phyloP scores from a whole-genome alignment of 1,284 basidiomycete genomes.

The Rhodotorula sp. region DNA sequence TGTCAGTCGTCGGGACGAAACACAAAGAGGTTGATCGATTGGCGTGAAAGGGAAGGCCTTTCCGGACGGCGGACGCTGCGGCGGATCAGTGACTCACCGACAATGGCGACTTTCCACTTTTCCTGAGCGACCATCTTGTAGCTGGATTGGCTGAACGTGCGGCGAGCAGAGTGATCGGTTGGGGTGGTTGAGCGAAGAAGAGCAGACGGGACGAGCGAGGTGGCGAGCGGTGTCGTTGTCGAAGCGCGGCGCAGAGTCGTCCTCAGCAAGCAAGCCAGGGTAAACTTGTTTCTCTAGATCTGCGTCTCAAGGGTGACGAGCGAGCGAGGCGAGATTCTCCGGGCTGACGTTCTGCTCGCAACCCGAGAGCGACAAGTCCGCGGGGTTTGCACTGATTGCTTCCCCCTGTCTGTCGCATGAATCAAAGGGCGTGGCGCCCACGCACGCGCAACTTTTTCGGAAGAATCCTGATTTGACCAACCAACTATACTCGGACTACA shows the following conservation, averaged over 20 bases:
- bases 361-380: neutral
- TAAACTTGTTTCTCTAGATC: neutral
- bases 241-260: neutral
- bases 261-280: neutral
- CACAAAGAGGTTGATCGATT: neutral
- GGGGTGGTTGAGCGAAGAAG: neutral
- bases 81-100: slow-evolving; percentile 50
- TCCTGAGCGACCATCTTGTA: slow-evolving; percentile 33
- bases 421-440: neutral
- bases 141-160: neutral
- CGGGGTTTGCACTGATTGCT: neutral
- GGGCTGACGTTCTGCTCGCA: neutral
- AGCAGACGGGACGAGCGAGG: neutral
- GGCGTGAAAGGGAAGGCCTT: neutral
- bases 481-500: neutral
- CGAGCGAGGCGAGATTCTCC: too few relatives aligned
- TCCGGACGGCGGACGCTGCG: neutral
- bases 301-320: too few relatives aligned
- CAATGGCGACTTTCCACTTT: slow-evolving; percentile 58
- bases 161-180: neutral
- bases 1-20: slow-evolving; percentile 43
- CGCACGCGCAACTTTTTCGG: neutral
- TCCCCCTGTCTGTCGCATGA: neutral
- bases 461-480: neutral
- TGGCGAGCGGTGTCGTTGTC: neutral